These are phyloP conservation scores for Drosera capensis DNA, from an alignment of 148 eudicot genomes.

Conservation along the genomic window DNA sequence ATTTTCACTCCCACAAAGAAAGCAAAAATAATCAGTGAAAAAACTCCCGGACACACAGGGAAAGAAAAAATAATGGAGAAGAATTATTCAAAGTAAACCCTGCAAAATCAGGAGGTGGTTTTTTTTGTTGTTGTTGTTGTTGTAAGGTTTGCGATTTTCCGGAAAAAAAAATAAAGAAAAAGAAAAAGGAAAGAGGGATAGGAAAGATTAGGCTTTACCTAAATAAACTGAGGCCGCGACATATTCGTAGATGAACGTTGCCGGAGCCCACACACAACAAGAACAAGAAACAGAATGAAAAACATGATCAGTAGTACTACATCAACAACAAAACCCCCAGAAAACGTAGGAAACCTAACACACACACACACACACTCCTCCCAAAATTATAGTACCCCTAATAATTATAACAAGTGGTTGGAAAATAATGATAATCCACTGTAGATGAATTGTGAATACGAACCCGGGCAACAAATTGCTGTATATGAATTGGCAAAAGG, in stretches of 20 bases:
- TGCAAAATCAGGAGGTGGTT: too few relatives aligned
- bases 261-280: background rate
- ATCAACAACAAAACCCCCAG: background rate
- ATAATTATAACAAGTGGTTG: too few relatives aligned
- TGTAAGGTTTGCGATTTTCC: too few relatives aligned
- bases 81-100: background rate
- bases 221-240: background rate
- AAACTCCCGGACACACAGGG: background rate
- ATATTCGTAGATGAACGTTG: background rate
- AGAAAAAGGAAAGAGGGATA: background rate
- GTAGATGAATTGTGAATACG: too few relatives aligned
- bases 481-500: background rate
- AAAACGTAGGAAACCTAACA: too few relatives aligned
- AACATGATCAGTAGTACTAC: background rate
- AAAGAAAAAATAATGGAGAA: background rate
- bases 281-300: background rate
- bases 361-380: too few relatives aligned
- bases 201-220: background rate
- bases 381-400: too few relatives aligned
- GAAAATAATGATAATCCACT: too few relatives aligned
- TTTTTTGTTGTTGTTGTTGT: background rate
- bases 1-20: background rate
- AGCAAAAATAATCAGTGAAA: conserved; percentile 1
- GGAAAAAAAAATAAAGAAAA: background rate
- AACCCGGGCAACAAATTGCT: too few relatives aligned